Evolutionary conservation across 2,329 filamentous ascomycete genomes (phyloP).

Genomic region (Diaporthe velutina): DNA sequence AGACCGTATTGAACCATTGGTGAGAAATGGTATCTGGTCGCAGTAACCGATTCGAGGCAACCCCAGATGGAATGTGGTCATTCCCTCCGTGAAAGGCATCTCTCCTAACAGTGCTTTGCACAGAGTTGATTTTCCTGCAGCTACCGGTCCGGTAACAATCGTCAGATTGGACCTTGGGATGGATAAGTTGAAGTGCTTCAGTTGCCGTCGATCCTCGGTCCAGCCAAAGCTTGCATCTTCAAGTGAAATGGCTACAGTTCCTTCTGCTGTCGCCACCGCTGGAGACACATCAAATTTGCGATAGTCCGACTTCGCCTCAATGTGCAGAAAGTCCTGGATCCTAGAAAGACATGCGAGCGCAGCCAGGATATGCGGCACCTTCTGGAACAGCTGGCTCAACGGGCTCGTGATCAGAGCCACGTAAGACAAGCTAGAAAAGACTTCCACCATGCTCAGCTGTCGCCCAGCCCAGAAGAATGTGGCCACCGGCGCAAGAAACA

Average conservation of each 20-base stretch:
- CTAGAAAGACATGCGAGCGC: constrained; percentile 35
- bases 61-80: background rate
- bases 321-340: constrained; percentile 39
- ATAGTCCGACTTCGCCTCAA: constrained; percentile 33
- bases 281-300: background rate
- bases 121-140: constrained; percentile 53
- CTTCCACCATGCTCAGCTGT: constrained; percentile 10
- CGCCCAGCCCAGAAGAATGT: constrained; percentile 32
- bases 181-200: constrained; percentile 42
- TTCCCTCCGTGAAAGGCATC: constrained; percentile 37
- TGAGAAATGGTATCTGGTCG: constrained; percentile 50
- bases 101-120: constrained; percentile 52
- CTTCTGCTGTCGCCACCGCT: background rate
- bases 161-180: constrained; percentile 45
- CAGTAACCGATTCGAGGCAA: constrained; percentile 47
- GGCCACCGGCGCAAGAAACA: constrained; percentile 22
- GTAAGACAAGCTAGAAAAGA: constrained; percentile 37
- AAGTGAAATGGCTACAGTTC: constrained; percentile 29
- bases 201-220: constrained; percentile 39
- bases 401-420: constrained; percentile 36
- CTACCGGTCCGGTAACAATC: constrained; percentile 54
- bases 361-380: constrained; percentile 40
- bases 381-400: constrained; percentile 41
- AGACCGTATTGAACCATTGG: constrained; percentile 51
- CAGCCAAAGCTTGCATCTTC: constrained; percentile 44